Evolutionary conservation across 148 eudicot species (phyloP), one percentile per base, ranked within the genome.

Genomic region (Amaranthus cruentus): DNA sequence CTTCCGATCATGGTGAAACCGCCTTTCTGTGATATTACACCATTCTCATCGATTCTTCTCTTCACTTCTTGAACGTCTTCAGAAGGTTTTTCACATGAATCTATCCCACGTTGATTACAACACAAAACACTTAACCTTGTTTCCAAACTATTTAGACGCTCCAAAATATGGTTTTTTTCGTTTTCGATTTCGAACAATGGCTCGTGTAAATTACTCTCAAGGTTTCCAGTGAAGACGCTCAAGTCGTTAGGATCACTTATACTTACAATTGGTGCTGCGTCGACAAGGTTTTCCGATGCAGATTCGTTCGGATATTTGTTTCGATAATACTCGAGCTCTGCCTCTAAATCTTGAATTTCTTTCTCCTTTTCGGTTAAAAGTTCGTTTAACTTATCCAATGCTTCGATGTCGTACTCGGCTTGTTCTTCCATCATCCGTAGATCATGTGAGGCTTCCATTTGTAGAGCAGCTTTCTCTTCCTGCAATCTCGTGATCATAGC

Each of bases 371-470:
- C 92, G 0, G 78, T 68, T 53, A 96, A 81, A 75, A 88, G 79
- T 8, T 90, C 92, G 66, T 86, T 88, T 66, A 88, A 83, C 66
- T 85, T 88, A 62, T 92, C 92, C 54, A 96, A 84, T 9, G 91
- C 97, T 80, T 96, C 96, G 62, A 69, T 77, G 57, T 92, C 99
- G 66, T 90, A 96, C 76, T 96, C 97, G 11, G 94, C 94, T 87
- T 92, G 96, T 81, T 96, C 99, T 82, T 96, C 99, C 99, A 92
- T 88, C 94, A 92, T 87, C 80, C 99, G 85, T 47, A 92, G 66
- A 61, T 81, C 88, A n/a, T 96, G 99, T 71, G 90, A 83, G 62
- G 99, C 96, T 87, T 96, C 99, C 96, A 90, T 92, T 70, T 92
- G 87, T 4, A 96, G 75, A 42, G 99, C 82, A 5, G 99, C 92